These are phyloP conservation scores for Phytophthora ohioensis DNA, from an alignment of 352 stramenopile genomes.

Conservation along the genomic window DNA sequence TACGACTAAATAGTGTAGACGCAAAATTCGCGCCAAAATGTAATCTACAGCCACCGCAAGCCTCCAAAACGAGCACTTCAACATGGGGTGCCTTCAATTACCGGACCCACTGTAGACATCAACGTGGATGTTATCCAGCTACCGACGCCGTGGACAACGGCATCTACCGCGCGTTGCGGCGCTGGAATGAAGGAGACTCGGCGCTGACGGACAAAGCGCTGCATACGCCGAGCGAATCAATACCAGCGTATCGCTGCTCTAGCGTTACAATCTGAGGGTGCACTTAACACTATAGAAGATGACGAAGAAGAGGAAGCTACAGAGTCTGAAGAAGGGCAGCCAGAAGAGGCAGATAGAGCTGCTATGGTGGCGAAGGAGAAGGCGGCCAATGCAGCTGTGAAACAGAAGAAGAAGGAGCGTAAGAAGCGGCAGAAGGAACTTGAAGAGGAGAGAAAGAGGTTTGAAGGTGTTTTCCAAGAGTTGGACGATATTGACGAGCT, in stretches of 20 bases:
- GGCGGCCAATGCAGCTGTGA: conserved; percentile 16
- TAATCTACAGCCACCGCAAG: too few relatives aligned
- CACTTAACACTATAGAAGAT: conserved; percentile 19
- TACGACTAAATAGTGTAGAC: too few relatives aligned
- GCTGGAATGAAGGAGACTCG: conserved; percentile 69
- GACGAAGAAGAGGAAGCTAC: conserved; percentile 21
- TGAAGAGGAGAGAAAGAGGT: conserved; percentile 37
- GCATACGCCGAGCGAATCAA: conserved; percentile 61
- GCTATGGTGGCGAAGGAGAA: conserved; percentile 36
- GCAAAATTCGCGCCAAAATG: too few relatives aligned
- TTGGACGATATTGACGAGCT: conserved; percentile 55
- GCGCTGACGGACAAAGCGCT: conserved; percentile 58
- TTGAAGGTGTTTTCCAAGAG: conserved; percentile 42
- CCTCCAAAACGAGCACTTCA: too few relatives aligned
- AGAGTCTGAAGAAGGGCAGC: conserved; percentile 23
- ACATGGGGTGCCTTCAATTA: too few relatives aligned
- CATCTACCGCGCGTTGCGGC: conserved; percentile 64
- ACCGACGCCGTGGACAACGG: conserved; percentile 57
- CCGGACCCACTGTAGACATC: conserved; percentile 56
- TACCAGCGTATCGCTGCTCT: conserved; percentile 67
- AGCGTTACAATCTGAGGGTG: conserved; percentile 52
- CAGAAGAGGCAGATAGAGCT: conserved; percentile 19
- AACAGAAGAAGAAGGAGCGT: conserved; percentile 30
- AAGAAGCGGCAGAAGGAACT: conserved; percentile 39
- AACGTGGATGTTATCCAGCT: conserved; percentile 56